Evolutionary conservation across 2,329 filamentous ascomycete species (phyloP), one percentile per base, ranked within the genome.

Genomic region (Cladosporium sp.): DNA sequence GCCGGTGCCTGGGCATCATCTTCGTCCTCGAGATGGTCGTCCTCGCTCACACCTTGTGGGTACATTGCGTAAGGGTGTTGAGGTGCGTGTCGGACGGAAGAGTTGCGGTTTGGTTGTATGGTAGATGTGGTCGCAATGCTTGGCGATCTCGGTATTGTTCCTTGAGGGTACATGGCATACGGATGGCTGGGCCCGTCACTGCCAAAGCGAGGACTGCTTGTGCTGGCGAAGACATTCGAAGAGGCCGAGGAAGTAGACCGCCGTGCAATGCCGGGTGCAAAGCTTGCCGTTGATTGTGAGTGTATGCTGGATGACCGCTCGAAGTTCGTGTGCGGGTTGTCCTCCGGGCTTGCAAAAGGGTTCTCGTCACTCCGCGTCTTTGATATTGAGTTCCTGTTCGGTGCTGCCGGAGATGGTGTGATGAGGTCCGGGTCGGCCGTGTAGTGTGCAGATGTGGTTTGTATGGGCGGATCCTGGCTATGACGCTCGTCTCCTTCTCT

Each of bases 31-130:
- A 80, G 75, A 53, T 85, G 81, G 0, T 76, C 68, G 4, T 81
- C 77, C 27, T 56, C 59, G n/a, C 49, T 57, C 0, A 86, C 88
- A 58, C 83, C 89, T 64, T 96, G 91, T 4, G 87, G 78, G 61
- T 95, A 96, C 76, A 95, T 80, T 35, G 78, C 80, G 64, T 96
- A 96, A 0, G 90, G 90, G 63, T 95, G 90, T 52, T 87, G 81
- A 7, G 90, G 90, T 2, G 52, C 54, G 57, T 52, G 58, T 52
- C 38, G 57, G 50, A 49, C 57, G 56, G 42, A 43, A 32, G 38
- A 49, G 15, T 18, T 55, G 42, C 45, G 61, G 58, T 53, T 60
- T 82, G 78, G 75, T 19, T 77, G 78, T 38, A 79, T 72, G 11
- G 87, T 90, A 7, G 86, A 83, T 12, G 83, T 80, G 16, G 88